Evolutionary conservation across 2,329 filamentous ascomycete genomes (phyloP), one percentile per base, ranked within the genome.

Genomic region (Fusarium oxysporum): DNA sequence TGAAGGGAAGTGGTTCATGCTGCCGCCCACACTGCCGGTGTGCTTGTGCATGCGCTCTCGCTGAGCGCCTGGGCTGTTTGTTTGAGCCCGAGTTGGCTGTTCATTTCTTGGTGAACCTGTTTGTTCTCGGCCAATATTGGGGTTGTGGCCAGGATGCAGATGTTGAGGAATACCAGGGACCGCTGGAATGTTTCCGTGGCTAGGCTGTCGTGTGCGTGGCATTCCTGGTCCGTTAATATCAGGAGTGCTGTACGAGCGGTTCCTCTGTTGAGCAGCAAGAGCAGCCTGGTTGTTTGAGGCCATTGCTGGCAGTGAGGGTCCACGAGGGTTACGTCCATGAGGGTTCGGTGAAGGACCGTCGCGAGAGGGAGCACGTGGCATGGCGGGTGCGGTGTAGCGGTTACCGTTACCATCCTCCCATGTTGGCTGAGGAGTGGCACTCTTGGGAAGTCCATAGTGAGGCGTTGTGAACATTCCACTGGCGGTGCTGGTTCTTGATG

Each of bases 171-270:
- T 95, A 10, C 93, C 92, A 12, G 93, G 93, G 17, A 95, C 92
- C 16, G 89, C 90, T 9, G 93, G 93, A 10, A 94, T 88, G 67
- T 84, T 80, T 75, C 81, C 85, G 82, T 82, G 85, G 80, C 85
- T 87, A 80, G 82, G 86, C 81, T 89, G 88, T 72, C 86, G 84
- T 59, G 85, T 86, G 71, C 90, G 86, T 78, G 87, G 85, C 54
- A 87, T 87, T 71, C 88, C 87, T 59, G 91, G 89, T 59, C 89
- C 91, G 73, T 97, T 94, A 76, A 97, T 97, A 80, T 98, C 95
- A 12, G 96, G 96, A 71, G 95, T 98, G 83, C 96, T 98, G 78
- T 97, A 97, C 41, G 95, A 97, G 72, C 96, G 90, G 83, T 93
- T 92, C 74, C 95, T 89, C 78, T 92, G 91, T 80, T 94, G 91